phyloP scores from a whole-genome alignment of 192 early-diverging fungal genomes.

The Rhizoclosmatium globosum region DNA sequence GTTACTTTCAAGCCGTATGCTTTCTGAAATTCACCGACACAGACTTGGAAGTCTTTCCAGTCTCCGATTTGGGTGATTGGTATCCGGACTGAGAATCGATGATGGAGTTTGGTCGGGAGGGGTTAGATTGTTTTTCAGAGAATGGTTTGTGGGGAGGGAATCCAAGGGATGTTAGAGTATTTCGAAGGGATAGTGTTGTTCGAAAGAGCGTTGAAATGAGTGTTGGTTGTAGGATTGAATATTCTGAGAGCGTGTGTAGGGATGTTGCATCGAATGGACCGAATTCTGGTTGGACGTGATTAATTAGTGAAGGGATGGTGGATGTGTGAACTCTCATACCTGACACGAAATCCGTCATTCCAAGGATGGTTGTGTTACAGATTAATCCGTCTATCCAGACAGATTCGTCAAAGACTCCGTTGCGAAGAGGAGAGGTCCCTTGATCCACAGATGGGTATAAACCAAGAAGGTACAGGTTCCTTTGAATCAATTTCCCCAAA shows the following conservation, averaged over 20 bases:
- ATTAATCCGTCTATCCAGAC: conserved; percentile 24
- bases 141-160: neutral
- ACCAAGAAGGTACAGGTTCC: conserved; percentile 14
- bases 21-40: conserved; percentile 3
- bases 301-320: neutral
- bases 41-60: conserved; percentile 11
- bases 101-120: neutral
- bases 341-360: conserved; percentile 32
- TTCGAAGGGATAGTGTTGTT: neutral
- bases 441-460: conserved; percentile 15
- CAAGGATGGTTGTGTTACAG: conserved; percentile 17
- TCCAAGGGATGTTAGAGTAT: conserved; percentile 13
- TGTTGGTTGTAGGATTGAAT: neutral
- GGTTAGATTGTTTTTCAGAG: neutral
- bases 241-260: conserved; percentile 8
- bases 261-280: conserved; percentile 22
- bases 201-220: conserved; percentile 13
- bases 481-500: conserved; percentile 10
- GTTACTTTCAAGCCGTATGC: neutral
- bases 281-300: conserved; percentile 2
- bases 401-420: neutral
- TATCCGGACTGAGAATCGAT: neutral
- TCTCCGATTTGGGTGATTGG: neutral
- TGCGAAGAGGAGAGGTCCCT: neutral
- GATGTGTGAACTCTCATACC: neutral